Evolutionary conservation across 2,329 filamentous ascomycete species (phyloP), one percentile per base, ranked within the genome.

Genomic region (Didymellaceae sp.): DNA sequence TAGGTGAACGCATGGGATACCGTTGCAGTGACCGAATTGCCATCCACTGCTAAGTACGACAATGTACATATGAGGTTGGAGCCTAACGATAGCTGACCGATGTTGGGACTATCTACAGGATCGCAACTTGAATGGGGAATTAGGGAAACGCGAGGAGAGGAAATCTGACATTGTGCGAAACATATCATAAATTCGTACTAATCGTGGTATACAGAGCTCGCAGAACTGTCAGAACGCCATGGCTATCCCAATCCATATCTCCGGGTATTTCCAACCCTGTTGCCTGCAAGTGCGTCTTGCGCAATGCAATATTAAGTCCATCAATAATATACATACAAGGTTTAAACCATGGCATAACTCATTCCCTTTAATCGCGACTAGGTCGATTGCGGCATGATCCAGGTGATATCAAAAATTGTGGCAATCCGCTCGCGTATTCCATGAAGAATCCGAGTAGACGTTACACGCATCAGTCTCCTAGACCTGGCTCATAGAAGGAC

Each of bases 401-500:
- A 14, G 6, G 17, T 20, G 11, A 33, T 17, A 33, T 35, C 61
- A 59, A 17, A 45, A 52, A n/a, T 45, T 35, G 32, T 47, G 46
- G 33, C 25, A 20, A 17, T 64, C 65, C 24, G 58, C 52, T 10
- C 59, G 54, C 8, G 66, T 66, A 18, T 66, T 69, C 65, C 63
- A 69, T 16, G 59, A 63, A 20, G 54, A 50, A 20, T 62, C 61
- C 21, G 59, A 65, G 34, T 60, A 63, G 7, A 57, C 41, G 25
- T 59, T 62, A 42, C 61, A 67, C 44, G 61, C 48, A 24, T 61
- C 40, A 17, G 48, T 13, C 21, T 46, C 48, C 66, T 82, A 83
- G 54, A 83, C 81, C 70, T 83, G 80, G 71, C 79, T 80, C 81
- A 83, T 83, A 35, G 75, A 63, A 20, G 77, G 77, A 20, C 70